Percentiles rank a stretch among this genome's conserved stretches.
Conservation (phyloP, 1,284 basidiomycete genomes). For the Clitocybe nebularis region DNA sequence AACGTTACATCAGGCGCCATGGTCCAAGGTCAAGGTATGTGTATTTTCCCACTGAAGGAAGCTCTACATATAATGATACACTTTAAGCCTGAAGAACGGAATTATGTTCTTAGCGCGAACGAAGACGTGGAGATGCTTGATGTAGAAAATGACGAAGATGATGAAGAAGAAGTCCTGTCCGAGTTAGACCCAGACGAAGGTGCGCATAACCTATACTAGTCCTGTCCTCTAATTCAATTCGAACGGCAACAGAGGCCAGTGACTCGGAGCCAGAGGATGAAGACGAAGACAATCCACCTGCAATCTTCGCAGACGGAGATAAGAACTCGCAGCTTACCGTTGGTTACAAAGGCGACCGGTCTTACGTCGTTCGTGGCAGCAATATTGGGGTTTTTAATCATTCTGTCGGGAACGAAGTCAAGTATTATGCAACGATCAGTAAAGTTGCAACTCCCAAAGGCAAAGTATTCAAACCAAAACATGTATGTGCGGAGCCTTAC, state of each 20-base stretch:
- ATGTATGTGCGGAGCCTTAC: constrained; percentile 47
- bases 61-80: constrained; percentile 6
- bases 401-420: constrained; percentile 73
- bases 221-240: neutral
- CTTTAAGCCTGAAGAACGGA: constrained; percentile 64
- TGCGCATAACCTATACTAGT: constrained; percentile 21
- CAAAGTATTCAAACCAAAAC: constrained; percentile 81
- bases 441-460: constrained; percentile 81
- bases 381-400: constrained; percentile 98
- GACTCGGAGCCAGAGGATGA: constrained; percentile 63
- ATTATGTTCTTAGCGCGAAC: constrained; percentile 67
- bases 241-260: constrained; percentile 33
- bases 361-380: constrained; percentile 93
- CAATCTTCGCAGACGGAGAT: constrained; percentile 50
- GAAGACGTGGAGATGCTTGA: constrained; percentile 88
- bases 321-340: constrained; percentile 89
- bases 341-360: constrained; percentile 94
- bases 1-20: constrained; percentile 70
- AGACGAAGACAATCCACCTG: constrained; percentile 42
- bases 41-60: neutral
- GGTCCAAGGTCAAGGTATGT: constrained; percentile 80
- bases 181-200: constrained; percentile 60
- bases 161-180: constrained; percentile 69
- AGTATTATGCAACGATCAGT: constrained; percentile 88
- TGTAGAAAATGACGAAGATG: constrained; percentile 67